These are phyloP conservation scores for Saccharomycopsis fibuligera DNA, from an alignment of 805 yeast species.

Conservation along the genomic window DNA sequence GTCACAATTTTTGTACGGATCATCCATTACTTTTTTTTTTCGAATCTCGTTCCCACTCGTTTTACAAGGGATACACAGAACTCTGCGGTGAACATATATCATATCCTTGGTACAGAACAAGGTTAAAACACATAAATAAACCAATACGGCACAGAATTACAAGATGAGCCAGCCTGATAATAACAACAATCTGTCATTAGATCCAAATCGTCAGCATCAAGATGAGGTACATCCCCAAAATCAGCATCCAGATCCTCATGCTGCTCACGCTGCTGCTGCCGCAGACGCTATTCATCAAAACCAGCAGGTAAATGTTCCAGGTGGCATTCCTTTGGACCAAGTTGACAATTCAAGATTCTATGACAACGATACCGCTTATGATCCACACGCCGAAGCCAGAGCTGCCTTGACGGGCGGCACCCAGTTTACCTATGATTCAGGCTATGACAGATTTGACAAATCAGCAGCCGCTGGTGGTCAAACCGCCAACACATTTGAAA, in stretches of 20 bases:
- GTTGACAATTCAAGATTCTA: constrained; percentile 14
- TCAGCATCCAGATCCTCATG: neutral
- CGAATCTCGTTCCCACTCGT: too few species aligned
- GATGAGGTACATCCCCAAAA: constrained; percentile 1
- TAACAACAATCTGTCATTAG: neutral
- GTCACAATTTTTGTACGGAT: too few species aligned
- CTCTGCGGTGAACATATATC: too few species aligned
- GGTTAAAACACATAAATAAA: too few species aligned
- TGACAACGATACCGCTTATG: constrained; percentile 3
- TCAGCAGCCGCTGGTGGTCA: neutral
- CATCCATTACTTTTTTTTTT: too few species aligned
- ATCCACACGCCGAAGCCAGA: constrained; percentile 11
- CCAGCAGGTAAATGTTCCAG: neutral
- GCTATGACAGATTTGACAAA: neutral
- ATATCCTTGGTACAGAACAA: too few species aligned
- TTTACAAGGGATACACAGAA: too few species aligned
- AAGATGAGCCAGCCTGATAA: too few species aligned
- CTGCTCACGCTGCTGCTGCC: neutral
- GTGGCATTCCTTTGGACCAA: constrained; percentile 4
- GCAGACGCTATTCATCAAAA: neutral
- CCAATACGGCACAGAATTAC: too few species aligned
- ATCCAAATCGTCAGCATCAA: neutral
- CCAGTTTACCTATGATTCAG: constrained; percentile 5
- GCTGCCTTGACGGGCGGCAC: constrained; percentile 13
- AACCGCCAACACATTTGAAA: too few species aligned